Evolutionary conservation across 805 yeast genomes (phyloP).

Genomic region (Metschnikowia vanudenii): DNA sequence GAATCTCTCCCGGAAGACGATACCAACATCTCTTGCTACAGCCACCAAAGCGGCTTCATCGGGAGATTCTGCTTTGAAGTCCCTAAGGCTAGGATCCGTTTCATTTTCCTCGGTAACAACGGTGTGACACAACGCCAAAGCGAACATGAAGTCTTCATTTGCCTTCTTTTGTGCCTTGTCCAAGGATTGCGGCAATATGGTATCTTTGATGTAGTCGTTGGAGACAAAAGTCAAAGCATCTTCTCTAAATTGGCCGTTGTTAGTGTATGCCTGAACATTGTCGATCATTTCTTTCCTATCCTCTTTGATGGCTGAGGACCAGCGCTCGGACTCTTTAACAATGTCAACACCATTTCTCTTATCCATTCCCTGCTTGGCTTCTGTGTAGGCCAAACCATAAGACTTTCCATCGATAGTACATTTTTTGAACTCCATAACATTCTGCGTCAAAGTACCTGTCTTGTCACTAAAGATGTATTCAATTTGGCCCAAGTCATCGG

Average conservation of each 20-base stretch:
- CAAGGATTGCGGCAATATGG: constrained; percentile 34
- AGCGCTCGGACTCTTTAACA: constrained; percentile 59
- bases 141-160: constrained; percentile 59
- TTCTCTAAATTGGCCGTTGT: constrained; percentile 50
- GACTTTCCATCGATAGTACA: constrained; percentile 71
- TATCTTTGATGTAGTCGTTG: constrained; percentile 54
- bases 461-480: constrained; percentile 84
- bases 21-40: constrained; percentile 71
- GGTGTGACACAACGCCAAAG: constrained; percentile 72
- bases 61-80: constrained; percentile 77
- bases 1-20: constrained; percentile 54
- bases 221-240: constrained; percentile 57
- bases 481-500: constrained; percentile 83
- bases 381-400: constrained; percentile 81
- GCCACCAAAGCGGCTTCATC: constrained; percentile 82
- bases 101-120: constrained; percentile 58
- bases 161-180: constrained; percentile 39
- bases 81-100: constrained; percentile 34
- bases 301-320: constrained; percentile 49
- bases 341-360: constrained; percentile 78
- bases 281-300: constrained; percentile 51
- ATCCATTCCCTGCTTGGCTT: constrained; percentile 75
- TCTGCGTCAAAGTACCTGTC: constrained; percentile 82
- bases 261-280: constrained; percentile 29
- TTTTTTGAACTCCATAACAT: constrained; percentile 82